These are phyloP conservation scores for Rhodotorula toruloides DNA, from an alignment of 768 basidiomycete species.

Conservation along the genomic window DNA sequence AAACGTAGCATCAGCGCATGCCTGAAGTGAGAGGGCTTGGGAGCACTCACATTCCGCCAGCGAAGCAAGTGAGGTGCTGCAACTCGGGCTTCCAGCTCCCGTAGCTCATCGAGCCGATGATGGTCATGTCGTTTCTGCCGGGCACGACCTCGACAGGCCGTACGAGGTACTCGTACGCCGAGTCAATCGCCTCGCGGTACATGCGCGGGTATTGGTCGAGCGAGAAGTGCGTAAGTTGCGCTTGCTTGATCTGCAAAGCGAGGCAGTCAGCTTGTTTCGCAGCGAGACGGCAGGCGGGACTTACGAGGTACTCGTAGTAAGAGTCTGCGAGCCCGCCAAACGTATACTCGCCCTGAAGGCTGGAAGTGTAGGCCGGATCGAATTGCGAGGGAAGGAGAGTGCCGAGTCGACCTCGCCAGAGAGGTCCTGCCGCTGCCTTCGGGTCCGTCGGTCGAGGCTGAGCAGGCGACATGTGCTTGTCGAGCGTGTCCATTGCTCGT, in stretches of 20 bases:
- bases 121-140: slow-evolving; percentile 20
- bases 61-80: slow-evolving; percentile 46
- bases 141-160: slow-evolving; percentile 45
- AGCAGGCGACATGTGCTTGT: slow-evolving; percentile 11
- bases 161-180: slow-evolving; percentile 44
- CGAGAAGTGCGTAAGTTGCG: slow-evolving; percentile 46
- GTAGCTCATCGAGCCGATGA: slow-evolving; percentile 10
- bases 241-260: slow-evolving; percentile 46
- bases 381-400: slow-evolving; percentile 24
- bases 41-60: slow-evolving; percentile 47
- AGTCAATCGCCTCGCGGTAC: slow-evolving; percentile 47
- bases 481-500: slow-evolving; percentile 47
- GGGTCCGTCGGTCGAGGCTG: neutral
- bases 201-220: slow-evolving; percentile 46
- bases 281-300: neutral
- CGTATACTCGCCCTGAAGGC: slow-evolving; percentile 44
- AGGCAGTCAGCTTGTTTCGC: neutral
- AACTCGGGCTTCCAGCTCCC: slow-evolving; percentile 13
- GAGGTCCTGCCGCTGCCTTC: neutral
- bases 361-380: neutral
- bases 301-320: slow-evolving; percentile 40
- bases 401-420: slow-evolving; percentile 21
- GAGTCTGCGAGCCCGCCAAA: slow-evolving; percentile 47
- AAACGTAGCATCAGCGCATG: neutral
- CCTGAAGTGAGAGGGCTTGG: too few species aligned